A percentile compares a stretch with the other conserved stretches of the same genome.
Conservation (phyloP, 805 yeast genomes). For the Candida easanensis region DNA sequence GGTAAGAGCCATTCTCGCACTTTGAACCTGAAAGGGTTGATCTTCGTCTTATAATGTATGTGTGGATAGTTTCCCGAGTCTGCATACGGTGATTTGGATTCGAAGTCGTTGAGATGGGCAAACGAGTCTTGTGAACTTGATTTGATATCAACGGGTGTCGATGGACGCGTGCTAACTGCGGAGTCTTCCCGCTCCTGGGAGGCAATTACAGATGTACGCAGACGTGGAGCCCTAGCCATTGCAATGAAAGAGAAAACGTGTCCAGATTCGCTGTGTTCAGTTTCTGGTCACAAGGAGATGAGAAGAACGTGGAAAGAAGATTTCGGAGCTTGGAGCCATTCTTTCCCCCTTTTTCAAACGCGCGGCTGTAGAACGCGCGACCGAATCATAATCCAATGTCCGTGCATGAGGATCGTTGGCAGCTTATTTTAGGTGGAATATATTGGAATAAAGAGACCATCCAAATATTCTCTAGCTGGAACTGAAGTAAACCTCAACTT, state of each 20-base stretch:
- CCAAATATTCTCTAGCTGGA: too few species aligned
- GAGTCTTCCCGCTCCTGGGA: neutral
- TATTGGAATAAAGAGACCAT: too few species aligned
- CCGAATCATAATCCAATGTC: neutral
- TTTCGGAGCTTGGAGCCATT: too few species aligned
- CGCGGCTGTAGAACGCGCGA: neutral
- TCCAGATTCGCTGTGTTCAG: too few species aligned
- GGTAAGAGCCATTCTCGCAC: constrained; percentile 56
- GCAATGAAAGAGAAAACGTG: too few species aligned
- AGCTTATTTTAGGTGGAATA: too few species aligned
- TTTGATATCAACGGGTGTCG: constrained; percentile 1
- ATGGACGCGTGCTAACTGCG: neutral
- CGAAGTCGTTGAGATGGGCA: constrained; percentile 27
- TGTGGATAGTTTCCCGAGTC: constrained; percentile 78
- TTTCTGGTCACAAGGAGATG: too few species aligned
- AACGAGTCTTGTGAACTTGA: constrained; percentile 19
- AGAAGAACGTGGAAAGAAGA: too few species aligned
- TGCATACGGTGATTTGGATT: constrained; percentile 23
- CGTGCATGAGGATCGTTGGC: too few species aligned
- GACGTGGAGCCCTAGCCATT: too few species aligned
- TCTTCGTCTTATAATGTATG: constrained; percentile 58
- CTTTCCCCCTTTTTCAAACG: neutral
- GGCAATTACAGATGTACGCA: neutral
- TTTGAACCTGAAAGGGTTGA: constrained; percentile 53
- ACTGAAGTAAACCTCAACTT: too few species aligned